A percentile compares a stretch with the other conserved stretches of the same genome.
phyloP scores from a whole-genome alignment of 371 early-diverging fungal species.

The Mucor saturninus region DNA sequence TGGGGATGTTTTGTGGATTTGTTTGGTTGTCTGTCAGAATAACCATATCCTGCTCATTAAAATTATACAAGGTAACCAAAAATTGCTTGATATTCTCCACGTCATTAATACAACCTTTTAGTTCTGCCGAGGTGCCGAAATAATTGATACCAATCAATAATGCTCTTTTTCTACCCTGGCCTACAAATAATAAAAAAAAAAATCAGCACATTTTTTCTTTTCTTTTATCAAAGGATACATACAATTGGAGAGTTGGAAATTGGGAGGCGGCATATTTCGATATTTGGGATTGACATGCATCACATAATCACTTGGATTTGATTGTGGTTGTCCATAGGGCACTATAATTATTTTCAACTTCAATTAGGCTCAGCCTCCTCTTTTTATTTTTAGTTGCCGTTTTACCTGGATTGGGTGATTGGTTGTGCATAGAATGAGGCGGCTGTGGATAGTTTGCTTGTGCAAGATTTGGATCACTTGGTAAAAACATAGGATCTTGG shows the following conservation, averaged over 20 bases:
- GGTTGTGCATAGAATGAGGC: constrained; percentile 25
- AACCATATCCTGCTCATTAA: constrained; percentile 67
- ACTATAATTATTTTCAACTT: constrained; percentile 7
- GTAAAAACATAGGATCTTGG: constrained; percentile 31
- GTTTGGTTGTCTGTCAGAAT: constrained; percentile 88
- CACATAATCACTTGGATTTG: constrained; percentile 19
- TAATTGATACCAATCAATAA: constrained; percentile 95
- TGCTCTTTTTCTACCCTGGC: constrained; percentile 73
- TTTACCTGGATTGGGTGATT: constrained; percentile 27
- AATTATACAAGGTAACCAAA: constrained; percentile 67
- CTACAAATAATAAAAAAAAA: constrained; percentile 45
- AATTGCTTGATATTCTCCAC: constrained; percentile 85
- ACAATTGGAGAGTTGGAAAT: constrained; percentile 73
- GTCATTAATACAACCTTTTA: constrained; percentile 91
- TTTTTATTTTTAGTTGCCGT: not conserved
- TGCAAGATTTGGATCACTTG: constrained; percentile 24
- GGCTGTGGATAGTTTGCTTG: constrained; percentile 41
- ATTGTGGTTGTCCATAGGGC: constrained; percentile 27
- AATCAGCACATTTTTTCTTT: constrained; percentile 5
- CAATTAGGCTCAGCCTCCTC: not conserved
- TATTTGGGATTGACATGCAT: constrained; percentile 35
- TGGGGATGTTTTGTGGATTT: constrained; percentile 73
- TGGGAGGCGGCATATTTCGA: constrained; percentile 31
- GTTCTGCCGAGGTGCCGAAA: constrained; percentile 64
- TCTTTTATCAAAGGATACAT: constrained; percentile 17